These are phyloP conservation scores for Yamagishiella unicocca DNA, from an alignment of 139 green algal species.

Conservation along the genomic window DNA sequence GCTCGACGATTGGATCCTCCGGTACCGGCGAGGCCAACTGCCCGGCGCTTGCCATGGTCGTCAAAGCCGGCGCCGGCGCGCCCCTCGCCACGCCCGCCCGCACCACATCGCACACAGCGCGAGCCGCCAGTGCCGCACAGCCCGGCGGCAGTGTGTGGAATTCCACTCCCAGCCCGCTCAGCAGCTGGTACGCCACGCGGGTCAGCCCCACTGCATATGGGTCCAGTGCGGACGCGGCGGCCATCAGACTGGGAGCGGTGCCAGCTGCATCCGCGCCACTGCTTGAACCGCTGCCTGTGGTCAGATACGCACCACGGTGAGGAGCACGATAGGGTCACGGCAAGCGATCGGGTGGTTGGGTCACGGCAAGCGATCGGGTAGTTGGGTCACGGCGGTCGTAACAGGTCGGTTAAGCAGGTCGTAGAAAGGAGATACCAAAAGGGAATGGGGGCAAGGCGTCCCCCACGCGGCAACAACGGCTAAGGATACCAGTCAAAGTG, in stretches of 20 bases:
- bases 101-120: conserved; percentile 3
- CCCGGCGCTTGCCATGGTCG: no score
- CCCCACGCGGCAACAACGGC: no score
- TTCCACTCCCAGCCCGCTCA: background rate
- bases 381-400: no score
- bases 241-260: background rate
- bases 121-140: background rate
- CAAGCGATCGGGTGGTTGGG: no score
- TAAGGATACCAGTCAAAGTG: no score
- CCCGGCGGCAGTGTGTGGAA: conserved; percentile 28
- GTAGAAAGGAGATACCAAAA: no score
- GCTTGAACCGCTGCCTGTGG: no score
- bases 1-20: background rate
- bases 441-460: no score
- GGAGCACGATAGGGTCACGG: no score
- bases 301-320: no score
- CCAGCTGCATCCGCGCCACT: background rate
- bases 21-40: background rate
- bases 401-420: no score
- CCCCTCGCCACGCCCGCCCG: background rate
- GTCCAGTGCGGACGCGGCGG: background rate
- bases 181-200: background rate
- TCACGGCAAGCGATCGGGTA: no score
- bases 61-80: background rate
- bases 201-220: background rate